These are phyloP conservation scores for Talaromyces thailandensis DNA, from an alignment of 495 filamentous ascomycete species.

Conservation along the genomic window DNA sequence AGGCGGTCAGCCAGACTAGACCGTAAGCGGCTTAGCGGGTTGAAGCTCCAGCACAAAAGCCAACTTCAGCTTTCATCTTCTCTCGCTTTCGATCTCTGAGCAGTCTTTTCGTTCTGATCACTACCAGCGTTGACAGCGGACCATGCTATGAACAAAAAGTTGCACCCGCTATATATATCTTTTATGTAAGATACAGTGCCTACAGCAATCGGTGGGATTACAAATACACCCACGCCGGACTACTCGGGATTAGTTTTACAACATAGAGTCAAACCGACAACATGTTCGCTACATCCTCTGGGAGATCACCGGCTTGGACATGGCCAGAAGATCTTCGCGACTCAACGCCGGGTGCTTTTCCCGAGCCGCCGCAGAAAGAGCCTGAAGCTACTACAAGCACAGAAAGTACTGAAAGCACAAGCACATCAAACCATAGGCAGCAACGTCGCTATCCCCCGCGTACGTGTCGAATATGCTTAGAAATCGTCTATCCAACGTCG, in stretches of 20 bases:
- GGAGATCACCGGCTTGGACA: background rate
- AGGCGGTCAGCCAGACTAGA: constrained; percentile 2
- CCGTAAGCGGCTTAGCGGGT: background rate
- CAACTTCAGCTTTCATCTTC: background rate
- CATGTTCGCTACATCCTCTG: background rate
- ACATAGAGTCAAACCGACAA: background rate
- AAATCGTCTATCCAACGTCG: constrained; percentile 70
- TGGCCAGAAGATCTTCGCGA: constrained; percentile 2
- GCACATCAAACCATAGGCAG: constrained; percentile 12
- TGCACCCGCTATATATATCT: background rate
- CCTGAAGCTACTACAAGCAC: constrained; percentile 9
- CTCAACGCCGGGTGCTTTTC: constrained; percentile 1
- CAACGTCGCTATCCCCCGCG: constrained; percentile 54
- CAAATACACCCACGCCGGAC: background rate
- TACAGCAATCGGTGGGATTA: background rate
- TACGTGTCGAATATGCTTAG: constrained; percentile 88
- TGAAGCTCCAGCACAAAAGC: background rate
- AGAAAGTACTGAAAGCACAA: constrained; percentile 7
- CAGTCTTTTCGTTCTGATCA: background rate
- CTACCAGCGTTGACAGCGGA: background rate
- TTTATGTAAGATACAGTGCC: background rate
- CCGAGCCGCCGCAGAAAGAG: constrained; percentile 8
- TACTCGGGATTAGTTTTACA: background rate
- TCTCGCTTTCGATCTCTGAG: background rate
- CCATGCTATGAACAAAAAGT: background rate